Evolutionary conservation across 2,329 filamentous ascomycete species (phyloP).

Genomic region (Sordariomycetes sp.): DNA sequence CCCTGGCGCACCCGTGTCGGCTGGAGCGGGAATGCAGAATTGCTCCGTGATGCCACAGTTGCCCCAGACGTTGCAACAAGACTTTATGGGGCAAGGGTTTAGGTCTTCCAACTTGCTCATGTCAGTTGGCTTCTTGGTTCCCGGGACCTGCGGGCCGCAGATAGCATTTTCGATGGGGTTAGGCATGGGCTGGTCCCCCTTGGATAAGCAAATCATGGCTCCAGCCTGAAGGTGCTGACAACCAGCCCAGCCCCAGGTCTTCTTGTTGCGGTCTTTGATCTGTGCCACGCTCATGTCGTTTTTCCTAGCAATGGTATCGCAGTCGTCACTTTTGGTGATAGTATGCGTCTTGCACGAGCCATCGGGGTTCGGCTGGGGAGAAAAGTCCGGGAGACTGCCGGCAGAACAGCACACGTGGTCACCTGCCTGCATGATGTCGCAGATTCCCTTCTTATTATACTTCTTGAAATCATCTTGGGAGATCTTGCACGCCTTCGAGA

Average conservation of each 20-base stretch:
- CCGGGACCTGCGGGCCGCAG: slow-evolving; percentile 34
- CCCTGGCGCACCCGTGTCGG: slow-evolving; percentile 15
- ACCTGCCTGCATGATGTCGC: too few relatives aligned
- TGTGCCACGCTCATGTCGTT: slow-evolving; percentile 24
- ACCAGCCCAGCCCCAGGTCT: slow-evolving; percentile 28
- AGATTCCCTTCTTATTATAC: too few relatives aligned
- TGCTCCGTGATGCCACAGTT: slow-evolving; percentile 21
- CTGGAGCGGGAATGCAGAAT: slow-evolving; percentile 18
- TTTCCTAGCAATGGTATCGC: slow-evolving; percentile 19
- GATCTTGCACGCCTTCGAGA: too few relatives aligned
- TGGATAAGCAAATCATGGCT: slow-evolving; percentile 19
- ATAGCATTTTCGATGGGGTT: slow-evolving; percentile 12
- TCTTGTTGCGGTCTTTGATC: slow-evolving; percentile 25
- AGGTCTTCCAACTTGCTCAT: slow-evolving; percentile 24
- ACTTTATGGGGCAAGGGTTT: slow-evolving; percentile 30
- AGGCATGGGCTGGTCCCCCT: slow-evolving; percentile 18
- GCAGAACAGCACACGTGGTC: slow-evolving; percentile 13
- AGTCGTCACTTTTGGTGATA: slow-evolving; percentile 21
- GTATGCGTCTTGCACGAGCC: slow-evolving; percentile 17
- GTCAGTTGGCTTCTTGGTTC: slow-evolving; percentile 21
- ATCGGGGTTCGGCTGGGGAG: slow-evolving; percentile 9
- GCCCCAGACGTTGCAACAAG: slow-evolving; percentile 23
- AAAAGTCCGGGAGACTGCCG: slow-evolving; percentile 9
- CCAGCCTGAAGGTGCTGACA: slow-evolving; percentile 14
- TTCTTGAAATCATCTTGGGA: too few relatives aligned